Evolutionary conservation across 1,284 basidiomycete species (phyloP), one percentile per base, ranked within the genome.

Genomic region (Gomphus sp.): DNA sequence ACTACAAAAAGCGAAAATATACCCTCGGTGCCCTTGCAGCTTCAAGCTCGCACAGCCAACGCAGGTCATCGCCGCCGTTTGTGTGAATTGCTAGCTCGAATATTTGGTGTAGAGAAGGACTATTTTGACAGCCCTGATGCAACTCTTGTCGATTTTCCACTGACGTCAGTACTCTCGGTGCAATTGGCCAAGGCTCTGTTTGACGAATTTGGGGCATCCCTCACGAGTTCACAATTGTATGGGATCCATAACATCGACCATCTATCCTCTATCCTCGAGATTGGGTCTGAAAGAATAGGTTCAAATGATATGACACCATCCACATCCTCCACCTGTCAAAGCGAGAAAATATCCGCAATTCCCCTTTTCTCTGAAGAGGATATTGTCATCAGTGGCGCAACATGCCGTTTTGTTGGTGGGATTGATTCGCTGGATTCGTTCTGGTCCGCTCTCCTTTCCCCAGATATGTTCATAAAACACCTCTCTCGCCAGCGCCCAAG

Each of bases 371-470:
- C 22, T 34, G 57, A 50, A 10, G n/a, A 55, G 31, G 49, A 51
- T 16, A 28, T 63, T 16, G 61, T 63, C 18, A 64, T 65, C 28
- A 59, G 61, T 16, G 64, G 64, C 16, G 58, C 56, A 8, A 16
- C 61, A 16, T 65, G 64, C 44, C 57, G 63, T 22, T 64, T 64
- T 53, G 59, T 61, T 8, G 62, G 62, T 22, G 60, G 55, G 2
- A 60, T 65, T 22, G 33, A 53, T 12, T 59, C 57, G 4, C 55
- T 62, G 7, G 57, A 58, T 25, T 52, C 43, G 25, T 55, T 62
- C 49, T 65, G 64, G 64, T 18, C 37, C 12, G 60, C 57, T 5
- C 55, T 65, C 16, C 36, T 63, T 22, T 28, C 48, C 18, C 64
- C 60, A 51, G 22, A 34, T 31, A 6, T 60, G 43, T 52, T 37